These are phyloP conservation scores for Fusarium verrucosum DNA, from an alignment of 2,329 filamentous ascomycete genomes.

Conservation along the genomic window DNA sequence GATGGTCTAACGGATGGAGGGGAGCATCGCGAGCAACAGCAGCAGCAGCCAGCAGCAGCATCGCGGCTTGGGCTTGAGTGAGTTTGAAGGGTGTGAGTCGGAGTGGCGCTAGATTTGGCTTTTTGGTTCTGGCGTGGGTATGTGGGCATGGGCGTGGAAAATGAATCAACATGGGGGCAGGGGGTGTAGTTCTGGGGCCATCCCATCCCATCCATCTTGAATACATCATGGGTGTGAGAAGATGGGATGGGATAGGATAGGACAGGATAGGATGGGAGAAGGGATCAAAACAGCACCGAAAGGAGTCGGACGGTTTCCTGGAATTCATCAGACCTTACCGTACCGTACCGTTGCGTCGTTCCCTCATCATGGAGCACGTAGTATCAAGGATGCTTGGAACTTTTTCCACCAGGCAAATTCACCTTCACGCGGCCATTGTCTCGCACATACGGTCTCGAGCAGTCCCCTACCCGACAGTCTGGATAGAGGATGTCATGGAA, in stretches of 20 bases:
- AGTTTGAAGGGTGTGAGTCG: conserved; percentile 19
- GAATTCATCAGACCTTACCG: neutral
- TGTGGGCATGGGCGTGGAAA: conserved; percentile 9
- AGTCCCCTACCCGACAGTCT: conserved; percentile 35
- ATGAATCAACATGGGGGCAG: neutral
- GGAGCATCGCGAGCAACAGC: conserved; percentile 7
- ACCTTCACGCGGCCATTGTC: conserved; percentile 17
- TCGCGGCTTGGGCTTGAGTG: conserved; percentile 17
- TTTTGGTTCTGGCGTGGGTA: conserved; percentile 2
- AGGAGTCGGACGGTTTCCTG: conserved; percentile 16
- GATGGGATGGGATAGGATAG: neutral
- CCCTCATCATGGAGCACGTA: conserved; percentile 7
- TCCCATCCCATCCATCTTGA: conserved; percentile 8
- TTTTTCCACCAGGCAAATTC: conserved; percentile 10
- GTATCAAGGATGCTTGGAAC: conserved; percentile 19
- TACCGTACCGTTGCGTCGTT: neutral
- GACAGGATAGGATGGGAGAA: conserved; percentile 3
- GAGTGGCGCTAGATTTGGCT: conserved; percentile 14
- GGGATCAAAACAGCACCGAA: conserved; percentile 35
- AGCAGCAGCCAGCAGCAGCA: too few species aligned
- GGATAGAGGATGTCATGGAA: conserved; percentile 35
- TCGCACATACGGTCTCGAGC: conserved; percentile 31
- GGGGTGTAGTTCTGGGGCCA: conserved; percentile 1
- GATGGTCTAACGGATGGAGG: conserved; percentile 12
- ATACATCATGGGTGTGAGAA: conserved; percentile 28